Evolutionary conservation across 495 filamentous ascomycete species (phyloP).

Genomic region (Tuber magnatum): DNA sequence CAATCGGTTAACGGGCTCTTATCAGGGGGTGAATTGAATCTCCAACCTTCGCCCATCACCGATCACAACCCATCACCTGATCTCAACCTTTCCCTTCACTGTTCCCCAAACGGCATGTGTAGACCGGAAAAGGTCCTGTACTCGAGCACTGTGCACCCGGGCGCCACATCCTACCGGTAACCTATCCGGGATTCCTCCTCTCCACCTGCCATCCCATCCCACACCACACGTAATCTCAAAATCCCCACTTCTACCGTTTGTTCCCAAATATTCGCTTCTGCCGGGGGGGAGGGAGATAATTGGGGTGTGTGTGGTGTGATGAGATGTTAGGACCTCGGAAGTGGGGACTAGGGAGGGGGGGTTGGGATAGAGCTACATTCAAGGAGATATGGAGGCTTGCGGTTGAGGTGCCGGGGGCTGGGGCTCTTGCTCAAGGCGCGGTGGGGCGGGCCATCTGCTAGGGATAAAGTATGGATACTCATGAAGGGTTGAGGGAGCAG

Average conservation of each 20-base stretch:
- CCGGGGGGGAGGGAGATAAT: too few relatives aligned
- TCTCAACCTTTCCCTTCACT: too few relatives aligned
- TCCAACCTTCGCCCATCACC: background rate
- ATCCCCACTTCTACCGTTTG: conserved; percentile 44
- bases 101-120: too few relatives aligned
- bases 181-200: too few relatives aligned
- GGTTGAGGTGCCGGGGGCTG: conserved; percentile 69
- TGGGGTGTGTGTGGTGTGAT: background rate
- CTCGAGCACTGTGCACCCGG: too few relatives aligned
- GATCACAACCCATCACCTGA: background rate
- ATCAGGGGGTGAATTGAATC: background rate
- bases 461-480: background rate
- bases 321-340: background rate
- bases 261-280: too few relatives aligned
- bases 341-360: conserved; percentile 45
- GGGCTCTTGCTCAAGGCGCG: conserved; percentile 66
- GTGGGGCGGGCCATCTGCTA: background rate
- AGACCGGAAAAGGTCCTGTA: too few relatives aligned
- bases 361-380: conserved; percentile 44
- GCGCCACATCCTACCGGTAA: too few relatives aligned
- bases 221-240: background rate
- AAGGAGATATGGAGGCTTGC: conserved; percentile 49
- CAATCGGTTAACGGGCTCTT: background rate
- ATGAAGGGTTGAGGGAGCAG: conserved; percentile 25
- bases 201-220: background rate